Conservation (phyloP, 1,139 yeast genomes). For the Saccharomyces pastorianus region DNA sequence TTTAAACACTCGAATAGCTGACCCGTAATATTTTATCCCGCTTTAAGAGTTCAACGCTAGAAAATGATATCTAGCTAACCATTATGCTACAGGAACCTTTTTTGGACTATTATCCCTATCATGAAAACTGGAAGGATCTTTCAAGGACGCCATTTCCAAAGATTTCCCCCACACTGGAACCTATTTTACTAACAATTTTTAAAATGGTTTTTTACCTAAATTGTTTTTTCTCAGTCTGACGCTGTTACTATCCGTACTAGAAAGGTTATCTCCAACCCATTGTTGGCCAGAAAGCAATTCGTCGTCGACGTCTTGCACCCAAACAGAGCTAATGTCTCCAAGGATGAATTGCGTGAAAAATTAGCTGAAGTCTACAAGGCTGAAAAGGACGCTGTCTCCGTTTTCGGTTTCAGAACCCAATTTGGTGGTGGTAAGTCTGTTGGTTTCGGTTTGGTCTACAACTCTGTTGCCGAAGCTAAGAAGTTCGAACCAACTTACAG, state of each 20-base stretch:
- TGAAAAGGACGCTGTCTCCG: slow-evolving; percentile 97
- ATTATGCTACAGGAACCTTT: background rate
- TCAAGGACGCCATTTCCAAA: background rate
- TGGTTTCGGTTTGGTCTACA: slow-evolving; percentile 98
- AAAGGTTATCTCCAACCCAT: slow-evolving; percentile 99
- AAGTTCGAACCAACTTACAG: slow-evolving; percentile 99
- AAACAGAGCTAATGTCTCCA: slow-evolving; percentile 98
- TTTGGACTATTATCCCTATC: background rate
- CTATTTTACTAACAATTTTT: slow-evolving; percentile 20
- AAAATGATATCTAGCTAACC: background rate
- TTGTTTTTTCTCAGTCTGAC: slow-evolving; percentile 46
- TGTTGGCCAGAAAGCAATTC: slow-evolving; percentile 98
- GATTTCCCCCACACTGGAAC: background rate
- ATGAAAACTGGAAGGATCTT: background rate
- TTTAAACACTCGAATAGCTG: background rate
- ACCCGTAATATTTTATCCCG: background rate
- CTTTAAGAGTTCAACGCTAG: background rate
- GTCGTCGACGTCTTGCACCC: slow-evolving; percentile 99
- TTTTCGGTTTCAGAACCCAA: slow-evolving; percentile 98
- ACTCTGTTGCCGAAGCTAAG: slow-evolving; percentile 96
- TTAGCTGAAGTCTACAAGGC: slow-evolving; percentile 95
- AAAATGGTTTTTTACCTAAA: slow-evolving; percentile 36
- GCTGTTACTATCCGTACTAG: slow-evolving; percentile 99
- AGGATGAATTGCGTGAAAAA: slow-evolving; percentile 98
- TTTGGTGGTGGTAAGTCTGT: slow-evolving; percentile 99